phyloP scores from a whole-genome alignment of 768 basidiomycete genomes.

The Coprinopsis marcescibilis region DNA sequence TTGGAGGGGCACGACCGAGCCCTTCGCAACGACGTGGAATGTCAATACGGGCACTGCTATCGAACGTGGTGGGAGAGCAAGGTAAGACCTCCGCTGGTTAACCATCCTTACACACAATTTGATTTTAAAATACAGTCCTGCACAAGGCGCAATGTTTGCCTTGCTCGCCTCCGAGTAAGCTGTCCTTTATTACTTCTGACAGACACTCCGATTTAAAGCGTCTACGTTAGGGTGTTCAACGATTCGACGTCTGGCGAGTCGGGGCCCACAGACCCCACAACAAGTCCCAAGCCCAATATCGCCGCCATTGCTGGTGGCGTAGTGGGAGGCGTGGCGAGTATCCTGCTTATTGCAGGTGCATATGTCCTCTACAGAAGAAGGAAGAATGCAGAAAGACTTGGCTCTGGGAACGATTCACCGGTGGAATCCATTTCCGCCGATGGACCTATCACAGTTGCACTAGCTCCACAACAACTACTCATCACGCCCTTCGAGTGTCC shows the following conservation, averaged over 20 bases:
- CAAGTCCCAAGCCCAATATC: background rate
- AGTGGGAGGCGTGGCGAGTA: slow-evolving; percentile 6
- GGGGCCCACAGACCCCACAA: background rate
- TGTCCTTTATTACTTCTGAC: background rate
- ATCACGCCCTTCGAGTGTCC: too few species aligned
- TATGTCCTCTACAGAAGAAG: slow-evolving; percentile 7
- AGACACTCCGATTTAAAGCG: too few species aligned
- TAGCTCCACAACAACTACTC: too few species aligned
- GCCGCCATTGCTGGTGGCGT: slow-evolving; percentile 14
- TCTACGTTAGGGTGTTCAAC: background rate
- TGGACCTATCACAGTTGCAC: too few species aligned
- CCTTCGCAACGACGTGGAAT: slow-evolving; percentile 21
- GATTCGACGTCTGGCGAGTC: background rate
- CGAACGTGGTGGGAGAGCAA: slow-evolving; percentile 3
- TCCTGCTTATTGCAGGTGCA: background rate
- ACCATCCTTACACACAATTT: background rate
- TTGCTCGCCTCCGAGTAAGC: slow-evolving; percentile 23
- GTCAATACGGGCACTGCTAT: slow-evolving; percentile 13
- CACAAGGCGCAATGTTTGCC: slow-evolving; percentile 28
- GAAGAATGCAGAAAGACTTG: background rate
- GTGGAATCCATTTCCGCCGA: too few species aligned
- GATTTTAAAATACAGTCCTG: slow-evolving; percentile 24
- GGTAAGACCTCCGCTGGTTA: background rate
- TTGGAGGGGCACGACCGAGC: slow-evolving; percentile 15
- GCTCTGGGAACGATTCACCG: background rate